A percentile compares a stretch with the other conserved stretches of the same genome.
phyloP scores from a whole-genome alignment of 805 yeast genomes.

The Kodamaea laetipori region DNA sequence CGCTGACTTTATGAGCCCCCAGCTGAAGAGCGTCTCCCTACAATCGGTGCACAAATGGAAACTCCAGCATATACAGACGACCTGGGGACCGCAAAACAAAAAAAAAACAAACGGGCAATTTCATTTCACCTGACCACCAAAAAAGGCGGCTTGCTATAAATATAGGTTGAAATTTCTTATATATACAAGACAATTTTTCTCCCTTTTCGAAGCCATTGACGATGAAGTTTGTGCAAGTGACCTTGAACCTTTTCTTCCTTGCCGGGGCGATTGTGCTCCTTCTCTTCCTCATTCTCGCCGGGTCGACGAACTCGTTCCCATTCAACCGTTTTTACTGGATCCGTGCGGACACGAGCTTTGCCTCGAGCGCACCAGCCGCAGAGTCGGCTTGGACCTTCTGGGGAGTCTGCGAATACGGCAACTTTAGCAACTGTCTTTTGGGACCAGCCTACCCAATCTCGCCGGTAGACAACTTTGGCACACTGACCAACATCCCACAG shows the following conservation, averaged over 20 bases:
- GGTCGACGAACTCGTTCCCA: conserved; percentile 59
- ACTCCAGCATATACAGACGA: neutral
- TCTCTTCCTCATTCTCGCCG: conserved; percentile 69
- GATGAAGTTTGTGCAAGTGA: conserved; percentile 13
- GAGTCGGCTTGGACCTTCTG: conserved; percentile 82
- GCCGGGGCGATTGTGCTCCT: conserved; percentile 51
- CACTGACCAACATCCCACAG: conserved; percentile 51
- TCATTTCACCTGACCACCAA: conserved; percentile 11
- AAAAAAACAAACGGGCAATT: conserved; percentile 4
- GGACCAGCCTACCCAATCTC: conserved; percentile 86
- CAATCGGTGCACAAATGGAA: neutral
- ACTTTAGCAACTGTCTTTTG: conserved; percentile 54
- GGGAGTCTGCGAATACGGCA: conserved; percentile 60
- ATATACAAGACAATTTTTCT: conserved; percentile 1
- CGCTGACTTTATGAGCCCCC: neutral
- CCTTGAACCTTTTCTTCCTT: conserved; percentile 39
- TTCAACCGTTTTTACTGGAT: conserved; percentile 77
- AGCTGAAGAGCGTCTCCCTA: neutral
- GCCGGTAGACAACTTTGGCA: conserved; percentile 71
- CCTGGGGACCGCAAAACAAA: neutral
- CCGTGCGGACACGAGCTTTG: conserved; percentile 63
- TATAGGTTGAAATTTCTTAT: conserved; percentile 7
- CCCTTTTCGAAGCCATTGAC: neutral
- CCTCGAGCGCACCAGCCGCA: conserved; percentile 50
- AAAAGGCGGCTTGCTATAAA: conserved; percentile 11